A percentile compares a stretch with the other conserved stretches of the same genome.
These are phyloP conservation scores for Pseudocercospora fijiensis DNA, from an alignment of 2,329 filamentous ascomycete species.

Conservation along the genomic window DNA sequence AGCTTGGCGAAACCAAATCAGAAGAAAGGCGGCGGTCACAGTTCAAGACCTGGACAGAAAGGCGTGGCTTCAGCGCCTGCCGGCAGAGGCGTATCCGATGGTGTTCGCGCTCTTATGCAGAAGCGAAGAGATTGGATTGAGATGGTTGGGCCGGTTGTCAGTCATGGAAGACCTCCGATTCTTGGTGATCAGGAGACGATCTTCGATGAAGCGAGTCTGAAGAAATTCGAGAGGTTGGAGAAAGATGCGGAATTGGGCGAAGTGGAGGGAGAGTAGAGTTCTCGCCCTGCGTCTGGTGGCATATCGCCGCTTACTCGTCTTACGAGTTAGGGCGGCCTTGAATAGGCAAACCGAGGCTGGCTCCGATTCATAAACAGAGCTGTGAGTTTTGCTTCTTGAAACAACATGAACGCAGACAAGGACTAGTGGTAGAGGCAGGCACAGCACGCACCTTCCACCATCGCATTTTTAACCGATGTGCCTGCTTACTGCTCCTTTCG, in stretches of 20 bases:
- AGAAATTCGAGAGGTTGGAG: constrained; percentile 69
- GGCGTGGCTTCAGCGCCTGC: constrained; percentile 67
- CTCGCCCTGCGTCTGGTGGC: background rate
- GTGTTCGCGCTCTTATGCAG: constrained; percentile 90
- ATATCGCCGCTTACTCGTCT: background rate
- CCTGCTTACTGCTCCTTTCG: no score
- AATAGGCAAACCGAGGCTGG: no score
- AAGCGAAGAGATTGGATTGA: constrained; percentile 84
- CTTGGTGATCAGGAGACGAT: constrained; percentile 72
- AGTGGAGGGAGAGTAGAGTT: constrained; percentile 29
- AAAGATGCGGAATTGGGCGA: constrained; percentile 72
- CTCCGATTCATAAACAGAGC: background rate
- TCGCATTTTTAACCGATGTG: no score
- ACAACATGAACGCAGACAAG: background rate
- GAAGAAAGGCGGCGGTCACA: constrained; percentile 62
- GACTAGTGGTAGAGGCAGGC: no score
- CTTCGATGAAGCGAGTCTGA: constrained; percentile 73
- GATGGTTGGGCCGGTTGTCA: constrained; percentile 86
- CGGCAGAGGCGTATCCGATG: constrained; percentile 81
- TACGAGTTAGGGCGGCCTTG: background rate
- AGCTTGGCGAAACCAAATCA: constrained; percentile 83
- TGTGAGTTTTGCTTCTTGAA: background rate
- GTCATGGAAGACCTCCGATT: constrained; percentile 74
- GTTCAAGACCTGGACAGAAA: constrained; percentile 55
- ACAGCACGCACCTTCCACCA: no score